These are phyloP conservation scores for Fusarium sp. DNA, from an alignment of 2,329 filamentous ascomycete species.

Conservation along the genomic window DNA sequence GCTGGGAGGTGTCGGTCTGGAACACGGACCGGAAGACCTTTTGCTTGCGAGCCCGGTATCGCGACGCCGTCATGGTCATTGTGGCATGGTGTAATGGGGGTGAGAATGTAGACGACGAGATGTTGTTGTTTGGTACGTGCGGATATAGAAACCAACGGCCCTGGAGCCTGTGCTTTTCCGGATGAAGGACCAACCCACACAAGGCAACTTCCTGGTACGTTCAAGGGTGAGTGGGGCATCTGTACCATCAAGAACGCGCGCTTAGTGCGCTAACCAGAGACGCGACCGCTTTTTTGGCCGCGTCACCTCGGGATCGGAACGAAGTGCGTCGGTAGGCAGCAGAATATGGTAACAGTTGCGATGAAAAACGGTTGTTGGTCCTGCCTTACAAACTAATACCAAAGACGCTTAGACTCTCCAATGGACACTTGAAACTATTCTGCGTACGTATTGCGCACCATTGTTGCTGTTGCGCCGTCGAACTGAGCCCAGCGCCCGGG, in stretches of 20 bases:
- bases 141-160: slow-evolving; percentile 8
- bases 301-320: background rate
- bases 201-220: slow-evolving; percentile 19
- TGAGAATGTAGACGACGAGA: slow-evolving; percentile 31
- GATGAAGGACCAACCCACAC: background rate
- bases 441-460: background rate
- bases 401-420: background rate
- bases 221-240: slow-evolving; percentile 3
- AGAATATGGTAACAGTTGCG: background rate
- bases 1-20: slow-evolving; percentile 62
- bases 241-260: slow-evolving; percentile 19
- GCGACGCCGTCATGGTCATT: slow-evolving; percentile 53
- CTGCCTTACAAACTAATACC: background rate
- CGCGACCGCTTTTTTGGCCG: slow-evolving; percentile 6
- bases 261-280: slow-evolving; percentile 27
- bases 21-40: slow-evolving; percentile 69
- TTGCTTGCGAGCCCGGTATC: slow-evolving; percentile 60
- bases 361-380: background rate
- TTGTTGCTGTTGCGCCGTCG: slow-evolving; percentile 15
- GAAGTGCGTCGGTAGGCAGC: background rate
- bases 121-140: slow-evolving; percentile 33
- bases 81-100: slow-evolving; percentile 34
- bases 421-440: background rate
- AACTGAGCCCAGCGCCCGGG: slow-evolving; percentile 34
- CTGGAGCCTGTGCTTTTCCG: background rate